A percentile compares a stretch with the other conserved stretches of the same genome.
Evolutionary conservation across 495 filamentous ascomycete genomes (phyloP).

Genomic region (Tricharina praecox): DNA sequence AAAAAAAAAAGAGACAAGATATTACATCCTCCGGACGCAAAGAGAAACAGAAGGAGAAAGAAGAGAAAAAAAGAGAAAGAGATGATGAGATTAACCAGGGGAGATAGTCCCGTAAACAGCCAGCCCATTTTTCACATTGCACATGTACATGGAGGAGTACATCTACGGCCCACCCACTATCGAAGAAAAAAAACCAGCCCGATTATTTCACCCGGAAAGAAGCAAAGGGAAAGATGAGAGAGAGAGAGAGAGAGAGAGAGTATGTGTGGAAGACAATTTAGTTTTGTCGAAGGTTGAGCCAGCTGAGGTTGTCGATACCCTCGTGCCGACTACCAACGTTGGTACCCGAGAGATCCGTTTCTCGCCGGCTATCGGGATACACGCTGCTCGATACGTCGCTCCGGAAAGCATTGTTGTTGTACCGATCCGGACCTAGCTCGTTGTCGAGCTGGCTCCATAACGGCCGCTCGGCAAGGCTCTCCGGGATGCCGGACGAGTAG

Average conservation of each 20-base stretch:
- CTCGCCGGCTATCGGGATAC: constrained; percentile 17
- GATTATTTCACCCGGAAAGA: constrained; percentile 14
- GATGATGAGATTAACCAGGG: neutral
- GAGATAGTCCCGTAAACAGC: too few species aligned
- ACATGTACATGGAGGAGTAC: too few species aligned
- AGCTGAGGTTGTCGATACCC: constrained; percentile 20
- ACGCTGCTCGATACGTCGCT: constrained; percentile 16
- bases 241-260: too few species aligned
- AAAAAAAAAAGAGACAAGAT: neutral
- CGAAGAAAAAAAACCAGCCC: neutral
- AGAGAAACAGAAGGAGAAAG: too few species aligned
- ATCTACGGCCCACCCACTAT: neutral
- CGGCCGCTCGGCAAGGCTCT: constrained; percentile 10
- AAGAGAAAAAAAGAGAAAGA: neutral
- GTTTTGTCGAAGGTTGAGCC: constrained; percentile 17
- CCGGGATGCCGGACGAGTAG: constrained; percentile 21
- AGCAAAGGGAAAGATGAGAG: constrained; percentile 25
- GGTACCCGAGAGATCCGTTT: constrained; percentile 2
- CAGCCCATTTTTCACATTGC: too few species aligned
- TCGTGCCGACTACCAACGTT: neutral
- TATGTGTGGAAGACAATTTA: neutral
- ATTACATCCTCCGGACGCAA: too few species aligned
- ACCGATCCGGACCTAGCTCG: constrained; percentile 7
- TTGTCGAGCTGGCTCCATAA: constrained; percentile 15
- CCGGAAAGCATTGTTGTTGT: neutral